Conservation (phyloP, 2,329 filamentous ascomycete genomes). For the Huntiella abstrusa region DNA sequence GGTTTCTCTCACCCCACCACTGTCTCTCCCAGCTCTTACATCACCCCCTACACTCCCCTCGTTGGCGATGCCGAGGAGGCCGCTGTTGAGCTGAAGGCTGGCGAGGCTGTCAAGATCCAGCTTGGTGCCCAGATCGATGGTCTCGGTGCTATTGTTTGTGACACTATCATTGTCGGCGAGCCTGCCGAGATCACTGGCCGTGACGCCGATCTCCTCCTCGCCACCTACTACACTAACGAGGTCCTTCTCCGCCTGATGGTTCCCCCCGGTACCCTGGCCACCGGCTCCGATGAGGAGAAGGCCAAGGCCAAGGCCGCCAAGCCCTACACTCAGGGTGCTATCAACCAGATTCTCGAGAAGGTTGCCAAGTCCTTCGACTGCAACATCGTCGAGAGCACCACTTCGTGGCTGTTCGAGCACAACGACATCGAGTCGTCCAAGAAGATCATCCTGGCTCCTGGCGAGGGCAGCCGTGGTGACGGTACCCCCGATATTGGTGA, state of each 20-base stretch:
- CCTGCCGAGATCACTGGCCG: slow-evolving; percentile 52
- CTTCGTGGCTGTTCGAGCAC: slow-evolving; percentile 86
- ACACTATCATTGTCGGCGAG: slow-evolving; percentile 61
- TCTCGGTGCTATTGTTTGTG: slow-evolving; percentile 88
- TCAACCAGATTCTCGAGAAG: slow-evolving; percentile 77
- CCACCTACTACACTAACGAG: slow-evolving; percentile 91
- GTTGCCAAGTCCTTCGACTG: slow-evolving; percentile 78
- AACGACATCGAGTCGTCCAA: slow-evolving; percentile 96
- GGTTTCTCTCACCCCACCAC: slow-evolving; percentile 89
- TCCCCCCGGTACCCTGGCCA: slow-evolving; percentile 67
- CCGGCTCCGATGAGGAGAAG: slow-evolving; percentile 85
- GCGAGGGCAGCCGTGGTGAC: slow-evolving; percentile 78
- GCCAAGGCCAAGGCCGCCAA: slow-evolving; percentile 72
- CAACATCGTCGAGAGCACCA: slow-evolving; percentile 92
- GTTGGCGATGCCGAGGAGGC: slow-evolving; percentile 75
- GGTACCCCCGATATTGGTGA: slow-evolving; percentile 76
- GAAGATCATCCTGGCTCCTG: slow-evolving; percentile 86
- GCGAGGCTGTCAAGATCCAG: slow-evolving; percentile 90
- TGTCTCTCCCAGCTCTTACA: slow-evolving; percentile 78
- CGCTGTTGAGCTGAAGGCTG: slow-evolving; percentile 56
- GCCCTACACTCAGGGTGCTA: slow-evolving; percentile 67
- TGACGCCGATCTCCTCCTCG: slow-evolving; percentile 70
- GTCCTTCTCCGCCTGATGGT: slow-evolving; percentile 78
- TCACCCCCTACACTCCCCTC: slow-evolving; percentile 92
- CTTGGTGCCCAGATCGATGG: slow-evolving; percentile 98